phyloP scores from a whole-genome alignment of 1,139 yeast species.

The Tardiomyces blankii region DNA sequence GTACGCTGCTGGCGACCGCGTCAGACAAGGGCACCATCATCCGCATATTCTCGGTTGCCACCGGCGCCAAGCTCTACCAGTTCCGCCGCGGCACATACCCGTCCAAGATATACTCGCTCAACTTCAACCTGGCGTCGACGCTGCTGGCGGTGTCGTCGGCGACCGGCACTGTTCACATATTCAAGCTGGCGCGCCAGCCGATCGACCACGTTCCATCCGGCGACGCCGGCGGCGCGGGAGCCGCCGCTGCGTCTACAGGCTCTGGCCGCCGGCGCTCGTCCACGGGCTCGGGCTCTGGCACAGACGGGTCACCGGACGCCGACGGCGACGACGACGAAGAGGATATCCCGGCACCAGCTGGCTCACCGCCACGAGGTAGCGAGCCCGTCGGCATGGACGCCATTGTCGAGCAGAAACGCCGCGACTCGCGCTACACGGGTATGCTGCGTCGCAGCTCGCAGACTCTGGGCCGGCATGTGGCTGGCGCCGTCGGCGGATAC shows the following conservation, averaged over 20 bases:
- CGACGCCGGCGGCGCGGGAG: slow-evolving; percentile 6
- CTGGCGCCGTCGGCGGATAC: slow-evolving; percentile 80
- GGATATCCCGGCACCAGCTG: neutral
- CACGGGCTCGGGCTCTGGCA: slow-evolving; percentile 8
- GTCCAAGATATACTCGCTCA: slow-evolving; percentile 72
- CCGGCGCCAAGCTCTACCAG: slow-evolving; percentile 76
- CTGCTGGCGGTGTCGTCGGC: slow-evolving; percentile 80
- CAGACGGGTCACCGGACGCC: neutral
- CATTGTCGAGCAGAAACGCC: slow-evolving; percentile 4
- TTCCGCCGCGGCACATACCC: slow-evolving; percentile 94
- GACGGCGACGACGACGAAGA: slow-evolving; percentile 2
- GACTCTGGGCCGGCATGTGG: slow-evolving; percentile 61
- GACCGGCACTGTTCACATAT: slow-evolving; percentile 87
- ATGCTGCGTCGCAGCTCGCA: slow-evolving; percentile 41
- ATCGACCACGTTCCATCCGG: slow-evolving; percentile 2
- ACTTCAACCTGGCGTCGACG: slow-evolving; percentile 65
- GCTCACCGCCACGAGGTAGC: neutral
- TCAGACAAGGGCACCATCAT: slow-evolving; percentile 93
- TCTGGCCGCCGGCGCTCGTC: slow-evolving; percentile 3
- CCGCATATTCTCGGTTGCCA: slow-evolving; percentile 73
- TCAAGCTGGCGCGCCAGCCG: slow-evolving; percentile 32
- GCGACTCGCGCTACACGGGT: slow-evolving; percentile 10
- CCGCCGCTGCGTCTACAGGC: slow-evolving; percentile 1
- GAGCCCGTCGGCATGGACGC: slow-evolving; percentile 4
- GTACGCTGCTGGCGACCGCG: slow-evolving; percentile 80